A percentile compares a stretch with the other conserved stretches of the same genome.
phyloP scores from a whole-genome alignment of 1,139 yeast genomes.

The Kodamaea fungicola region DNA sequence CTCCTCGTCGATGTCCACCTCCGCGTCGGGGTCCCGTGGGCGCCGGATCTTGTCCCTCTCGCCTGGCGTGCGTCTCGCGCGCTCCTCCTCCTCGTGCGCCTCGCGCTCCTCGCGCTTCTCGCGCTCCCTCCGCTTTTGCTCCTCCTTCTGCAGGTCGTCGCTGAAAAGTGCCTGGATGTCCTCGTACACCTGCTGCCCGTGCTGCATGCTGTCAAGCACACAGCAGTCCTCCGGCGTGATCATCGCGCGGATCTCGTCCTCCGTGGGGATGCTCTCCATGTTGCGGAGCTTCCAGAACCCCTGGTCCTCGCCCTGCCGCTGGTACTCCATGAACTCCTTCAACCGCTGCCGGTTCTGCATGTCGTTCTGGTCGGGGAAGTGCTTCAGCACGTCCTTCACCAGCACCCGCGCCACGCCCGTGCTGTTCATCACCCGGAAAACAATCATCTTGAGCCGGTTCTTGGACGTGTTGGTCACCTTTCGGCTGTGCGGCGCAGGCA shows the following conservation, averaged over 20 bases:
- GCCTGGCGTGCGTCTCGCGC: slow-evolving; percentile 21
- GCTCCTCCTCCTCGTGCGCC: slow-evolving; percentile 25
- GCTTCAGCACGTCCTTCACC: slow-evolving; percentile 84
- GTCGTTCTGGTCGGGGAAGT: slow-evolving; percentile 96
- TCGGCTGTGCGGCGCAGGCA: slow-evolving; percentile 97
- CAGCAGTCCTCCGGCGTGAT: slow-evolving; percentile 91
- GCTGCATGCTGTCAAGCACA: slow-evolving; percentile 87
- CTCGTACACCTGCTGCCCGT: slow-evolving; percentile 80
- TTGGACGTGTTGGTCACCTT: slow-evolving; percentile 92
- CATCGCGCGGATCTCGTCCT: slow-evolving; percentile 78
- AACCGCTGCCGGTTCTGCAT: slow-evolving; percentile 95
- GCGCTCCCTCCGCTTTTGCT: slow-evolving; percentile 16
- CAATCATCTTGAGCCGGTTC: slow-evolving; percentile 90
- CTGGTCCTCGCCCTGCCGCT: slow-evolving; percentile 90
- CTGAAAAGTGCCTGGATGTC: slow-evolving; percentile 60
- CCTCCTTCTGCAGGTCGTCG: slow-evolving; percentile 25
- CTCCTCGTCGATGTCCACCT: slow-evolving; percentile 71
- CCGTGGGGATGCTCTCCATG: slow-evolving; percentile 62
- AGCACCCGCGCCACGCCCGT: slow-evolving; percentile 72
- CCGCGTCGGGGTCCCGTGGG: slow-evolving; percentile 26
- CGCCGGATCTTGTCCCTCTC: slow-evolving; percentile 21
- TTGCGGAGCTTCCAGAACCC: slow-evolving; percentile 92
- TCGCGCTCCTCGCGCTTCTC: slow-evolving; percentile 17
- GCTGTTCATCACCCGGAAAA: slow-evolving; percentile 79
- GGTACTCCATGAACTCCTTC: slow-evolving; percentile 98